Percentiles rank a stretch among this genome's conserved stretches.
phyloP scores from a whole-genome alignment of 2,329 filamentous ascomycete genomes.

The Cladosporium austrohemisphaericum region DNA sequence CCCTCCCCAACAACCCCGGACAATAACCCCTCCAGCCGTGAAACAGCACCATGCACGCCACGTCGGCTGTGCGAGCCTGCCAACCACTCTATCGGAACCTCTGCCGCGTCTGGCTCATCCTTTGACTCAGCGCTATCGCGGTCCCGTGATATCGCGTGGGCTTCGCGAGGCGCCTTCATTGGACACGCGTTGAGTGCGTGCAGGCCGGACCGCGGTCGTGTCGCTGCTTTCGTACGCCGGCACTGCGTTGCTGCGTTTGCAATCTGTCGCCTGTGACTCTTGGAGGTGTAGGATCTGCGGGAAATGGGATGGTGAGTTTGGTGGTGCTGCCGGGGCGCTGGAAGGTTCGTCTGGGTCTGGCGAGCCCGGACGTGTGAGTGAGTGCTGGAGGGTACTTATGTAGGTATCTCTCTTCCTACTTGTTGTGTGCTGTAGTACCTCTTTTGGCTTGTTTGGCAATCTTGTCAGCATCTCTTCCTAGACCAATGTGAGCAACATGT shows the following conservation, averaged over 20 bases:
- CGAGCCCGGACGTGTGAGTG: too few relatives aligned
- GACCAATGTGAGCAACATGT: constrained; percentile 23
- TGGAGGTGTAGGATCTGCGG: constrained; percentile 10
- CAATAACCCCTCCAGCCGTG: neutral
- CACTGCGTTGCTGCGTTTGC: constrained; percentile 7
- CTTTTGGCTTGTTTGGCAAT: neutral
- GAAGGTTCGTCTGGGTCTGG: too few relatives aligned
- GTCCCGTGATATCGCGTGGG: constrained; percentile 19
- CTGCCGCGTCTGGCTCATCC: constrained; percentile 12
- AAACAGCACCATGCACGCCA: constrained; percentile 13
- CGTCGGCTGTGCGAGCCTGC: constrained; percentile 9
- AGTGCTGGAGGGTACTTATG: constrained; percentile 1
- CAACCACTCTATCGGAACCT: constrained; percentile 11
- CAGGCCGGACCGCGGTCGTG: constrained; percentile 6
- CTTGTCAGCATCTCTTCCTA: neutral
- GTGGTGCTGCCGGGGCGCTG: constrained; percentile 5
- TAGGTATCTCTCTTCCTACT: constrained; percentile 19
- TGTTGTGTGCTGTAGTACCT: constrained; percentile 14
- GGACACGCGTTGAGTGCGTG: constrained; percentile 7
- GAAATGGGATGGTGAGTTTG: constrained; percentile 2
- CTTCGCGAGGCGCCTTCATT: constrained; percentile 12
- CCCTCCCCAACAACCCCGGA: neutral
- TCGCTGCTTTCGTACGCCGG: constrained; percentile 14
- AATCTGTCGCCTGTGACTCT: neutral
- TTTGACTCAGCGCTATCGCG: constrained; percentile 8